Evolutionary conservation across 306 rosid genomes (phyloP).

Genomic region (Lagenaria siceraria): DNA sequence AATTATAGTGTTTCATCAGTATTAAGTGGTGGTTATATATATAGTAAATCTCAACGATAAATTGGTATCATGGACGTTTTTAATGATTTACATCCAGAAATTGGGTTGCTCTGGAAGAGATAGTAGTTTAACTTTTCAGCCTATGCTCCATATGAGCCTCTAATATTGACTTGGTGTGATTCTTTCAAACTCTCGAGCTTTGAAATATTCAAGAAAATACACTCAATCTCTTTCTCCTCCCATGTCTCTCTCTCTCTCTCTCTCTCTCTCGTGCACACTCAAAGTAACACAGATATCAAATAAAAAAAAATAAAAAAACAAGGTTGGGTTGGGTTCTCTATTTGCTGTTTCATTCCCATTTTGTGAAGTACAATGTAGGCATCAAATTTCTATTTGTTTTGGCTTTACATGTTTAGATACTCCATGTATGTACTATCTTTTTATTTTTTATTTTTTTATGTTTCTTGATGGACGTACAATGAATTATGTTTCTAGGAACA

Average conservation of each 20-base stretch:
- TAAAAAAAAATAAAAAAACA: too few relatives aligned
- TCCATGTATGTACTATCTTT: neutral
- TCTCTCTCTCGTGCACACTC: neutral
- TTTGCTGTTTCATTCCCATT: neutral
- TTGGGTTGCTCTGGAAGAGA: neutral
- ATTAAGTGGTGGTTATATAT: neutral
- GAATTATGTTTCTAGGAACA: conserved; percentile 37
- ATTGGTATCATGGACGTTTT: neutral
- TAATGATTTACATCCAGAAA: neutral
- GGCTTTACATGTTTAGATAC: neutral
- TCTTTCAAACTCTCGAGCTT: neutral
- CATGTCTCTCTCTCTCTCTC: neutral
- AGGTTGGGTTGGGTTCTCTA: neutral
- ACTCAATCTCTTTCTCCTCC: neutral
- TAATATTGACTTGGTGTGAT: neutral
- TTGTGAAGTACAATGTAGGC: neutral
- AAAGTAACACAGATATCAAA: too few relatives aligned
- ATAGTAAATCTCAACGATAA: neutral
- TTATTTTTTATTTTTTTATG: too few relatives aligned
- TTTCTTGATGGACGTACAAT: neutral
- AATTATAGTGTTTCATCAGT: neutral
- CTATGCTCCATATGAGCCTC: neutral
- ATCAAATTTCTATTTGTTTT: neutral
- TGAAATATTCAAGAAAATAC: too few relatives aligned
- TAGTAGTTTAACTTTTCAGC: neutral